These are phyloP conservation scores for Fonsecaea nubica DNA, from an alignment of 2,329 filamentous ascomycete genomes.

Conservation along the genomic window DNA sequence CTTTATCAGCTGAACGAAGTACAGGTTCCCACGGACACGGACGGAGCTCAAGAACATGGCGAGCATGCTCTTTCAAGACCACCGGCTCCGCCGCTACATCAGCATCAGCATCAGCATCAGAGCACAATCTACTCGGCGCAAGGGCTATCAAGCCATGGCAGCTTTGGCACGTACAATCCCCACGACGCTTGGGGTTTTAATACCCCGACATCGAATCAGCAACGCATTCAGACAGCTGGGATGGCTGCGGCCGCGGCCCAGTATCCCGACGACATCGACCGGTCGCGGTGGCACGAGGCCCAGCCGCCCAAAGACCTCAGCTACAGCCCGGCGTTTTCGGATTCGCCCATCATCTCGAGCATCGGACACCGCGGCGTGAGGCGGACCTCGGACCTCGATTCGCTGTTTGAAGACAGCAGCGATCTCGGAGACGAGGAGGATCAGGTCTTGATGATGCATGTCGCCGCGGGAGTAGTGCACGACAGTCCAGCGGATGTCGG, in stretches of 20 bases:
- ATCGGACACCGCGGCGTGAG: neutral
- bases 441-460: too few species aligned
- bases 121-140: too few species aligned
- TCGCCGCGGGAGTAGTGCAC: neutral
- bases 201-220: too few species aligned
- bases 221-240: too few species aligned
- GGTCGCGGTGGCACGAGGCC: neutral
- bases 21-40: neutral
- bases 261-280: conserved; percentile 9
- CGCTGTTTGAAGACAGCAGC: conserved; percentile 18
- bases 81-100: too few species aligned
- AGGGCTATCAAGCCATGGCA: too few species aligned
- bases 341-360: neutral
- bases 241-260: too few species aligned
- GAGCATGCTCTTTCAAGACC: too few species aligned
- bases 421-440: neutral
- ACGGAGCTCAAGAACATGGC: neutral
- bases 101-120: too few species aligned
- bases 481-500: neutral
- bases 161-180: too few species aligned
- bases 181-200: too few species aligned
- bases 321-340: conserved; percentile 5
- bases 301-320: neutral
- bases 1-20: neutral
- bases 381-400: conserved; percentile 13